Base-by-base conservation (phyloP, 768 basidiomycete species). In the Cystobasidium tubakii region DNA sequence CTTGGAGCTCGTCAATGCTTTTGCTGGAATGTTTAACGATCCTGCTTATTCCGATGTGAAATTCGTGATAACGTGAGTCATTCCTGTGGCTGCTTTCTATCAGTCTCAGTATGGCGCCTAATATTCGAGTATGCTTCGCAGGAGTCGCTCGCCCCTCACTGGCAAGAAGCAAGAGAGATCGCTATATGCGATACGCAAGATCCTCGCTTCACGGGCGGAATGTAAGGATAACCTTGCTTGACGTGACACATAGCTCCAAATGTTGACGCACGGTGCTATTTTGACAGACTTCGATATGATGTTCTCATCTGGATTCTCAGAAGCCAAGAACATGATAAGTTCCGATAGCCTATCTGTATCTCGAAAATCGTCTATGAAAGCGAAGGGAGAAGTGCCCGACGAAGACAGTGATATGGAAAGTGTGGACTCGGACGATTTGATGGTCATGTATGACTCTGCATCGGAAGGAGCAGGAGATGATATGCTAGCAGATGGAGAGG, bases 131-230 rank as follows among this genome's bases (percentile, higher is more conserved):
- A 33, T 65, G 42, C 34, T 17, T 42, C 46, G 42, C 53, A 72
- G 42, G 25, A 60, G 27, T 34, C 43, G 62, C 44, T 63, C 62
- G 23, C 33, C 23, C 36, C n/a, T 6, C 27, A 74, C 57, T n/a
- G 55, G 80, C 79, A 79, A n/a, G 50, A 57, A 46, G 21, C 60
- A 63, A 54, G 72, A 75, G 75, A 74, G 78, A 34, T 44, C 74
- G 67, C 78, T 83, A 0, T 83, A 80, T 74, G 83, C 82, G 0
- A 81, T 79, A 39, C 81, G 81, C 77, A 82, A 82, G 75, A 75
- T 83, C 21, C 75, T 83, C 10, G 71, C 73, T 0, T 75, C 75
- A 17, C 73, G 82, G 29, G 79, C 80, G 63, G 82, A 82, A 23
- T 71, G 69, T 71, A 46, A 39, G 69, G 82, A 19, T 4, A 7